phyloP scores from a whole-genome alignment of 495 filamentous ascomycete genomes.

The Neohortaea acidophila region DNA sequence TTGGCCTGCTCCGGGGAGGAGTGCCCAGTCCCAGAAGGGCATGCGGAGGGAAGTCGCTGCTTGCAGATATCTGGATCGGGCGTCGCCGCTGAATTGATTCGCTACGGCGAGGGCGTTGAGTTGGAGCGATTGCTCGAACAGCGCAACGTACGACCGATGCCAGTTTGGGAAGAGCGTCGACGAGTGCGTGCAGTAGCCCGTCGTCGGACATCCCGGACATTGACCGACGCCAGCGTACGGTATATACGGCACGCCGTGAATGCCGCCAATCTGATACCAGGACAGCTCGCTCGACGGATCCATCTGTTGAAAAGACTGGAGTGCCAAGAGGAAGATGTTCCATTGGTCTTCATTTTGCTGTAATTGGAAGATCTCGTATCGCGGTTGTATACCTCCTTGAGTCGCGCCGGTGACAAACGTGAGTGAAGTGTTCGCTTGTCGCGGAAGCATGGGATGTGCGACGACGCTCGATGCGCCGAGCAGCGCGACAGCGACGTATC shows the following conservation, averaged over 20 bases:
- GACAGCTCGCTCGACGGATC: conserved; percentile 35
- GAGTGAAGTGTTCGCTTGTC: too few relatives aligned
- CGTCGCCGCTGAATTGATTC: conserved; percentile 31
- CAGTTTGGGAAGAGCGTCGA: conserved; percentile 52
- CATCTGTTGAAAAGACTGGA: conserved; percentile 38
- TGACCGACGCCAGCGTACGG: conserved; percentile 37
- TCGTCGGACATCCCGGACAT: conserved; percentile 1
- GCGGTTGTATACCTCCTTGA: conserved; percentile 17
- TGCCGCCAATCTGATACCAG: conserved; percentile 46
- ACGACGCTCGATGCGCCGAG: too few relatives aligned
- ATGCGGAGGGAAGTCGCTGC: conserved; percentile 42
- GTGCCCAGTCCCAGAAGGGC: conserved; percentile 55
- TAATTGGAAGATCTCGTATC: conserved; percentile 41
- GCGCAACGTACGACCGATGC: conserved; percentile 52
- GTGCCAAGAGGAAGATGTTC: conserved; percentile 41
- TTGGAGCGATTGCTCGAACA: conserved; percentile 49
- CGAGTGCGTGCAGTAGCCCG: conserved; percentile 49
- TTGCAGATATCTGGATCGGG: conserved; percentile 27
- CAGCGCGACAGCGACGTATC: too few relatives aligned
- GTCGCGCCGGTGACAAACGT: background rate
- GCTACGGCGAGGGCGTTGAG: conserved; percentile 35
- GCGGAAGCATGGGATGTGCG: too few relatives aligned
- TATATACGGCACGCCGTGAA: conserved; percentile 44
- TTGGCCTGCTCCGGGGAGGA: conserved; percentile 29
- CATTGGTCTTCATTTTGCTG: conserved; percentile 41